Evolutionary conservation across 805 yeast genomes (phyloP), one percentile per base, ranked within the genome.

Genomic region (Yarrowia sp.): DNA sequence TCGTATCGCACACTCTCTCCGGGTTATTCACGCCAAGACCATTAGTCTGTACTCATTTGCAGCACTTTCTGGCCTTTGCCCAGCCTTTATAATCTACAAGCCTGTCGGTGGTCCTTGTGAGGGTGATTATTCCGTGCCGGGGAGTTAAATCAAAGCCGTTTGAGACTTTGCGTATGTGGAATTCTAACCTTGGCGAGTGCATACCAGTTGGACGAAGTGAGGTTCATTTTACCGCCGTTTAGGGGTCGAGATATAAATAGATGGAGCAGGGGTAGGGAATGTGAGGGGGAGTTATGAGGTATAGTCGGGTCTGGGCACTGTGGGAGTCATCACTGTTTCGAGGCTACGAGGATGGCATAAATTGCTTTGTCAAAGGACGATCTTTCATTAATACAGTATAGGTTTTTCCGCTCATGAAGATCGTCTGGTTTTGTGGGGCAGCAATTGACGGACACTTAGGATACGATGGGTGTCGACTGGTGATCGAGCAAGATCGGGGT

Each of bases 131-230:
- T 22, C 50, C 50, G 50, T 22, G 50, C 36, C 50, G 40, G 16
- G 3, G n/a, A 26, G 53, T 32, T 41, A 15, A 49, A 50, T 50
- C 38, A 50, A 49, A 48, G 55, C 55, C 55, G 55, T 50, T 50
- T 50, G 40, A 50, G 40, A n/a, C 40, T 32, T 49, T 32, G 55
- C 40, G 55, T n/a, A 32, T 50, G 55, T 35, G 40, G 15, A 50
- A 50, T 50, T 32, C 55, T 50, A 50, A 50, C 52, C 9, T 22
- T 10, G 22, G 32, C n/a, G 50, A 11, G 32, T 22, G n/a, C 35
- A 19, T 46, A 38, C 10, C 10, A 38, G 12, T 9, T 38, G 32
- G 32, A 26, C 32, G 32, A 26, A 26, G 32, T 38, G 40, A 38
- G 40, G 12, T 38, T 9, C 40, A 11, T 11, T 10, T 9, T 11